Conservation (phyloP, 1,284 basidiomycete species). For the Cryptococcus jaspeensis region DNA sequence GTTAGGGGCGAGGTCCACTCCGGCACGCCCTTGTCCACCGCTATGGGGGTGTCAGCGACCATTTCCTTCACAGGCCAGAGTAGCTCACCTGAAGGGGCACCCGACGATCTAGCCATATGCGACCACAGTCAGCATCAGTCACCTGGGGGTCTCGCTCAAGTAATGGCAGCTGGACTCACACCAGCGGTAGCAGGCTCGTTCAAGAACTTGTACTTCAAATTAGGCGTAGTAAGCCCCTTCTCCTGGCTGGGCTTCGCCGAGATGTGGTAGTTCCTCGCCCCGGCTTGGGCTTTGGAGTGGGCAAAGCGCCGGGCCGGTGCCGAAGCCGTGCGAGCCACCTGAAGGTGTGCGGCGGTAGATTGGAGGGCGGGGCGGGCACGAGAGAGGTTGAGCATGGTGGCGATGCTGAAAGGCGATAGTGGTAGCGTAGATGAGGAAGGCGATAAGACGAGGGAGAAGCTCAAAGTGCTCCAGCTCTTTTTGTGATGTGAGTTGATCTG, state of each 20-base stretch:
- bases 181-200: constrained; percentile 66
- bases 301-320: not conserved
- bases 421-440: not conserved
- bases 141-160: not conserved
- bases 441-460: too few species aligned
- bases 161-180: constrained; percentile 53
- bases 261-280: not conserved
- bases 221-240: constrained; percentile 18
- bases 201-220: constrained; percentile 57
- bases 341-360: not conserved
- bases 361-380: not conserved
- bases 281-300: not conserved
- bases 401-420: not conserved
- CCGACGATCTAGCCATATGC: constrained; percentile 60
- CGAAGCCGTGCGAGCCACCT: not conserved
- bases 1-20: constrained; percentile 89
- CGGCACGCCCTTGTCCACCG: constrained; percentile 63
- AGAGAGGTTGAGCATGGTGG: not conserved
- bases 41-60: constrained; percentile 19
- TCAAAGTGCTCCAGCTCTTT: too few species aligned
- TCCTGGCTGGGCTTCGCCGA: constrained; percentile 14
- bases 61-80: not conserved
- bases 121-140: not conserved
- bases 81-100: constrained; percentile 67
- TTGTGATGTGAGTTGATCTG: too few species aligned